A percentile compares a stretch with the other conserved stretches of the same genome.
Conservation (phyloP, 2,329 filamentous ascomycete species). For the Acrocalymma vagum region DNA sequence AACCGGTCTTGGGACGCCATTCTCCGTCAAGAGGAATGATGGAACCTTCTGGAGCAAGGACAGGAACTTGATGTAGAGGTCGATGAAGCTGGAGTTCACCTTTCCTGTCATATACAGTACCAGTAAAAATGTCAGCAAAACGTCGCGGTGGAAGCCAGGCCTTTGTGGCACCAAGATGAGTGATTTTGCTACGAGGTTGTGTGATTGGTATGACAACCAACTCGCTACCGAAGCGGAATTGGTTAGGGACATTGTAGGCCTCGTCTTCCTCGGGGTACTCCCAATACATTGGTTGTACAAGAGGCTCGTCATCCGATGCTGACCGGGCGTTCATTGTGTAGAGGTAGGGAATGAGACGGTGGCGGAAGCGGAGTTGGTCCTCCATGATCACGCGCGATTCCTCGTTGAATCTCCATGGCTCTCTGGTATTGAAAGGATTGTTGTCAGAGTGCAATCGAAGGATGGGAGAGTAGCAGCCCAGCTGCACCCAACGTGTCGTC, state of each 20-base stretch:
- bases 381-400: slow-evolving; percentile 59
- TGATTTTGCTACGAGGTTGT: slow-evolving; percentile 56
- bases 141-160: slow-evolving; percentile 66
- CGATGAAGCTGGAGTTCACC: slow-evolving; percentile 63
- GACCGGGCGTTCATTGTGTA: slow-evolving; percentile 65
- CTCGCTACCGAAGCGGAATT: slow-evolving; percentile 67
- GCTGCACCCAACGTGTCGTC: slow-evolving; percentile 67
- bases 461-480: slow-evolving; percentile 69
- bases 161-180: slow-evolving; percentile 58
- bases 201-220: slow-evolving; percentile 67
- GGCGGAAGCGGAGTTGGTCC: slow-evolving; percentile 62
- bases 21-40: slow-evolving; percentile 65
- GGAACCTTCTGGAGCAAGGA: slow-evolving; percentile 64
- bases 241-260: slow-evolving; percentile 65
- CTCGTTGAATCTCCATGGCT: slow-evolving; percentile 66
- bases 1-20: slow-evolving; percentile 56
- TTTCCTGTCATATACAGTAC: slow-evolving; percentile 65
- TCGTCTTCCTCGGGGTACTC: slow-evolving; percentile 60
- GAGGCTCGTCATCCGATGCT: slow-evolving; percentile 56
- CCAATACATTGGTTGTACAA: slow-evolving; percentile 72
- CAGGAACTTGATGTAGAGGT: slow-evolving; percentile 58
- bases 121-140: slow-evolving; percentile 67
- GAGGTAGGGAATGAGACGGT: slow-evolving; percentile 68
- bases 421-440: slow-evolving; percentile 67
- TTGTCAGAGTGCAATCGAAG: slow-evolving; percentile 68